phyloP scores from a whole-genome alignment of 352 stramenopile genomes.

The Pythium grandisporangium region DNA sequence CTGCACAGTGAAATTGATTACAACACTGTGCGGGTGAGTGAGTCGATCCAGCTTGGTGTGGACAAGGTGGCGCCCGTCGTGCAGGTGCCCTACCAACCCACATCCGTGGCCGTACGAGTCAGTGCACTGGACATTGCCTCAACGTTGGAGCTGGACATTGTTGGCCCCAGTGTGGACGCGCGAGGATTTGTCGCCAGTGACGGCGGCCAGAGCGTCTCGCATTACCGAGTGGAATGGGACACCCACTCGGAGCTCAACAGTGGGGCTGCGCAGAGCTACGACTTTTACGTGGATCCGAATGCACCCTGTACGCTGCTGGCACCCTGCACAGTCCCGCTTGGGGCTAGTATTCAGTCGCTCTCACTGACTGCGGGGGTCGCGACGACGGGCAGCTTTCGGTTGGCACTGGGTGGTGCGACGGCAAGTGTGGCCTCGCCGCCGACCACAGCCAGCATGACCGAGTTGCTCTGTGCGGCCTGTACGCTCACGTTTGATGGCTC shows the following conservation, averaged over 20 bases:
- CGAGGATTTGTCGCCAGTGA: slow-evolving; percentile 46
- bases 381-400: slow-evolving; percentile 61
- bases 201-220: slow-evolving; percentile 42
- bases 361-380: slow-evolving; percentile 54
- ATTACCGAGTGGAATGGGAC: slow-evolving; percentile 61
- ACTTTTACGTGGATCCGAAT: slow-evolving; percentile 36
- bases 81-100: slow-evolving; percentile 63
- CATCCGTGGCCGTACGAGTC: slow-evolving; percentile 60
- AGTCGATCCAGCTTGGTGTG: slow-evolving; percentile 3
- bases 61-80: slow-evolving; percentile 17
- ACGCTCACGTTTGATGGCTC: slow-evolving; percentile 31
- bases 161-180: slow-evolving; percentile 53
- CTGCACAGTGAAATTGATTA: too few relatives aligned
- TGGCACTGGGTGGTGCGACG: slow-evolving; percentile 27
- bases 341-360: slow-evolving; percentile 88
- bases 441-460: slow-evolving; percentile 23
- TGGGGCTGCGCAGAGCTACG: slow-evolving; percentile 24
- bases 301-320: slow-evolving; percentile 16
- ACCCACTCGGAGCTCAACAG: slow-evolving; percentile 32
- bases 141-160: slow-evolving; percentile 74
- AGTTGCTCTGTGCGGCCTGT: slow-evolving; percentile 23
- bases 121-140: slow-evolving; percentile 64
- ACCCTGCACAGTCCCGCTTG: slow-evolving; percentile 83
- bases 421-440: too few relatives aligned
- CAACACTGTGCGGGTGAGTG: slow-evolving; percentile 29